Conservation (phyloP, 2,329 filamentous ascomycete species). For the Reticulascus tulasneorum region DNA sequence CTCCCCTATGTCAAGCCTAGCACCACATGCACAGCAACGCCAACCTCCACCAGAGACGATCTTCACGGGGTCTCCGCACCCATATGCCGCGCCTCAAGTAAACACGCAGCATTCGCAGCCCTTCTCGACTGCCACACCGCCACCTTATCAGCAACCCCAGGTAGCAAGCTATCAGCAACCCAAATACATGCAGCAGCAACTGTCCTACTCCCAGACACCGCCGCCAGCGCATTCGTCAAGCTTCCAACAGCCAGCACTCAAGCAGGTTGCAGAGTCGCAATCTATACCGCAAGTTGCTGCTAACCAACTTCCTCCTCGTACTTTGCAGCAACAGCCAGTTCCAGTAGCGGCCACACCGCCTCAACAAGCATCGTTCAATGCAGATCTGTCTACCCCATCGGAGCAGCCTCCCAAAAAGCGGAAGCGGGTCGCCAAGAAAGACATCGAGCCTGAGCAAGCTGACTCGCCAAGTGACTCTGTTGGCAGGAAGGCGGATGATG, state of each 20-base stretch:
- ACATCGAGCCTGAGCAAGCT: conserved; percentile 20
- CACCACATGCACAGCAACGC: conserved; percentile 19
- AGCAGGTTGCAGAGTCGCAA: conserved; percentile 15
- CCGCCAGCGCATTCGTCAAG: not conserved
- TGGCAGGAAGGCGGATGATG: conserved; percentile 29
- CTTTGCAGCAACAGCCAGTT: conserved; percentile 7
- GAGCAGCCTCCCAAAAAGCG: conserved; percentile 33
- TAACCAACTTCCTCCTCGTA: not conserved
- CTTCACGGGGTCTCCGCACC: conserved; percentile 13
- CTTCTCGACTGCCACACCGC: conserved; percentile 9
- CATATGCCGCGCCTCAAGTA: conserved; percentile 4
- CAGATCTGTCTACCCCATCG: conserved; percentile 9
- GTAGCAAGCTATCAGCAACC: conserved; percentile 10
- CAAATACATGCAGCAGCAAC: conserved; percentile 12
- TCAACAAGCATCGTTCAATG: conserved; percentile 3
- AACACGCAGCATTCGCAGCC: conserved; percentile 8
- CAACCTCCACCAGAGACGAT: conserved; percentile 10
- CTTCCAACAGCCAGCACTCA: conserved; percentile 9
- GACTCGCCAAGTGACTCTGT: conserved; percentile 26
- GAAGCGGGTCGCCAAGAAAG: conserved; percentile 28
- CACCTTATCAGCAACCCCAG: conserved; percentile 9
- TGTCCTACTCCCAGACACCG: conserved; percentile 5
- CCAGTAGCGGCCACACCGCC: no score
- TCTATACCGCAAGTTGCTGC: conserved; percentile 16
- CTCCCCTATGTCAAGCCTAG: no score